Evolutionary conservation across 2,329 filamentous ascomycete genomes (phyloP), one percentile per base, ranked within the genome.

Genomic region (Dryadomyces sulphureus): DNA sequence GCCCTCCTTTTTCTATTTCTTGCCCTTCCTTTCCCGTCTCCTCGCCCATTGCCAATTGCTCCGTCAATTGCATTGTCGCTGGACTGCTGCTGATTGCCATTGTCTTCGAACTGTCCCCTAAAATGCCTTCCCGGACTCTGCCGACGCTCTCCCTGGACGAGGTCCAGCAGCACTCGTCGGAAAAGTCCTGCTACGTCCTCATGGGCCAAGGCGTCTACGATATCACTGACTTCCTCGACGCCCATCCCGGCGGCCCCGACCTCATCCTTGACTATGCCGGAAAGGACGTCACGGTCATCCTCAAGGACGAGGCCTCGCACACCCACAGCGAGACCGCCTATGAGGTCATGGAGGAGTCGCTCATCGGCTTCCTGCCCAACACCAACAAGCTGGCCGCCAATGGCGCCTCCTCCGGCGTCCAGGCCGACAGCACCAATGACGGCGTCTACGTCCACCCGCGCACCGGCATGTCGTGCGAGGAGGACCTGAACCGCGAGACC

Each of bases 121-220:
- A 22, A 34, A 94, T 94, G 85, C 84, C 88, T 54, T 79, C 78
- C 57, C 77, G 77, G 60, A 88, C 78, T 42, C 77, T 96, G 43
- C 90, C 90, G 48, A 90, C 82, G 24, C 81, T 96, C 59, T 81
- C 85, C 43, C 73, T 73, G 55, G 76, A 81, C 54, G 85, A 98
- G 61, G 79, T 98, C 58, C 78, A 81, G 62, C 69, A 79, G 55
- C 88, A 94, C 64, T 90, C 84, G 62, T 81, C 77, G 41, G 67
- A 69, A 43, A 77, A 87, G 59, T 94, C 87, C 42, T 96, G 90
- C 70, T 98, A 89, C 70, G 89, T 98, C 55, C 92, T 85, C 3
- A 72, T 95, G 46, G 89, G 87, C 51, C 74, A 75, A 48, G 93
- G 90, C 55, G 90, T 98, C 55, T 98, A 88, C 72, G 90, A 98